A percentile compares a stretch with the other conserved stretches of the same genome.
Evolutionary conservation across 768 basidiomycete genomes (phyloP).

Genomic region (Lentinula sp.): DNA sequence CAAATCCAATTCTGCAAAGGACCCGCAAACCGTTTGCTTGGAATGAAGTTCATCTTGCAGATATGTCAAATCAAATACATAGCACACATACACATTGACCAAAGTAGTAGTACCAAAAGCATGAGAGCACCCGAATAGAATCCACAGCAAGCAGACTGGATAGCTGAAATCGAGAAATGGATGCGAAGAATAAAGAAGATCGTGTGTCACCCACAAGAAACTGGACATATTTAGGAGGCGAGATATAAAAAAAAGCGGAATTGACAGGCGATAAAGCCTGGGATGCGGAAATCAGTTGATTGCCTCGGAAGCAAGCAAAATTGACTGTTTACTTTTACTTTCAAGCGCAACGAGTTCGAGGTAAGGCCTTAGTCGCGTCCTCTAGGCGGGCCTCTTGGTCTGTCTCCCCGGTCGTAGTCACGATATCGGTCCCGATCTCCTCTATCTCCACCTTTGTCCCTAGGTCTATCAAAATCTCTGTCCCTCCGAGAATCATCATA

Average conservation of each 20-base stretch:
- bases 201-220: neutral
- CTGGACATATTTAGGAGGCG: too few relatives aligned
- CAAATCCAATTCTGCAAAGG: too few relatives aligned
- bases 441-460: neutral
- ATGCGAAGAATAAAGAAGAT: neutral
- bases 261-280: too few relatives aligned
- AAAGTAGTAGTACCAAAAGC: neutral
- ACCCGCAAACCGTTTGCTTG: too few relatives aligned
- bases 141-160: neutral
- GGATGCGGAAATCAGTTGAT: too few relatives aligned
- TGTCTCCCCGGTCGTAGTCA: neutral
- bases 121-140: neutral
- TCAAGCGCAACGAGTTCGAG: too few relatives aligned
- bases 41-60: neutral
- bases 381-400: neutral
- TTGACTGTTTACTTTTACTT: too few relatives aligned
- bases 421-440: constrained; percentile 1
- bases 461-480: constrained; percentile 2
- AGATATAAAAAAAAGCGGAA: too few relatives aligned
- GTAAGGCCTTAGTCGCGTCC: neutral
- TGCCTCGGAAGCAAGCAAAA: too few relatives aligned
- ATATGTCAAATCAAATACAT: neutral
- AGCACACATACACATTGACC: neutral
- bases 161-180: neutral
- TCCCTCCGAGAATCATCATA: constrained; percentile 14